These are phyloP conservation scores for Colletotrichum zoysiae DNA, from an alignment of 2,329 filamentous ascomycete genomes.

Conservation along the genomic window DNA sequence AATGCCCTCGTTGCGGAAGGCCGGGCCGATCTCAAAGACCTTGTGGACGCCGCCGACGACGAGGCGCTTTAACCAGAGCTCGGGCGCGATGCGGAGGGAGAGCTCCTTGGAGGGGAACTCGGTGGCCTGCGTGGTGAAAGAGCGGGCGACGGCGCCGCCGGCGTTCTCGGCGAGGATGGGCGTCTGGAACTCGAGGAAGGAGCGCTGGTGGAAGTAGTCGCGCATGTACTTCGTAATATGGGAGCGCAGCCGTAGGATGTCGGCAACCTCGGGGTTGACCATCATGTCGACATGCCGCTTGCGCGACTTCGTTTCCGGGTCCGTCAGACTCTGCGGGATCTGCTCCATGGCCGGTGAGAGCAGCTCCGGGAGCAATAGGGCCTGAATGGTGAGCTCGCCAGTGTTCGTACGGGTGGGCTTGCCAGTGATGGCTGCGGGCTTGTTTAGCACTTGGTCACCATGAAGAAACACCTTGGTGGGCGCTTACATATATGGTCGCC, in stretches of 20 bases:
- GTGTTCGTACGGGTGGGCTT: slow-evolving; percentile 74
- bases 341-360: slow-evolving; percentile 84
- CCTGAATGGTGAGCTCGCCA: slow-evolving; percentile 83
- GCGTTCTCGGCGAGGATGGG: slow-evolving; percentile 86
- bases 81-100: slow-evolving; percentile 88
- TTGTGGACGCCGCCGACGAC: slow-evolving; percentile 89
- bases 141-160: slow-evolving; percentile 88
- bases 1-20: slow-evolving; percentile 93
- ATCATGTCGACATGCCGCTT: slow-evolving; percentile 90
- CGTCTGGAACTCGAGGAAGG: slow-evolving; percentile 90
- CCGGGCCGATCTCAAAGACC: slow-evolving; percentile 93
- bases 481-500: slow-evolving; percentile 86
- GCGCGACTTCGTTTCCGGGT: slow-evolving; percentile 79
- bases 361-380: slow-evolving; percentile 75
- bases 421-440: slow-evolving; percentile 73
- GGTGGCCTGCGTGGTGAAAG: slow-evolving; percentile 84
- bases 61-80: slow-evolving; percentile 93
- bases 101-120: slow-evolving; percentile 80
- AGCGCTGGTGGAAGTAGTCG: slow-evolving; percentile 76
- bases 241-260: slow-evolving; percentile 80
- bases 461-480: slow-evolving; percentile 20
- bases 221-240: slow-evolving; percentile 81
- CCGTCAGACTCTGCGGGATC: slow-evolving; percentile 77
- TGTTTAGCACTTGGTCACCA: slow-evolving; percentile 9
- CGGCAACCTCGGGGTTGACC: slow-evolving; percentile 75